phyloP scores from a whole-genome alignment of 73 alveolate genomes.

The Tetrahymena malaccensis region DNA sequence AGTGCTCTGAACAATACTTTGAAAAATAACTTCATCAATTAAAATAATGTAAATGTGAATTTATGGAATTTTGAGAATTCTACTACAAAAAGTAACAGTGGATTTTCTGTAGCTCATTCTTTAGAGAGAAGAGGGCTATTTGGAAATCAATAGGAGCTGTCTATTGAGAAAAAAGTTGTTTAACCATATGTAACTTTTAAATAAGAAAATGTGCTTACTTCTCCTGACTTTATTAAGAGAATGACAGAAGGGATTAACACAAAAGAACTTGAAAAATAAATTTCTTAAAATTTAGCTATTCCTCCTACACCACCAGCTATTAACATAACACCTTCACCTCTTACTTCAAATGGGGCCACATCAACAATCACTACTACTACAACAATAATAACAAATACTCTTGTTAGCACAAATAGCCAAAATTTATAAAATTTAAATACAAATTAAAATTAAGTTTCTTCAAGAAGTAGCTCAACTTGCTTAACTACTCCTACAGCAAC shows the following conservation, averaged over 20 bases:
- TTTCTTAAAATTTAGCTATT: not conserved
- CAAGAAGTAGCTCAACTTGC: not conserved
- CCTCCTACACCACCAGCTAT: not conserved
- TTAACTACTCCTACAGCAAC: not conserved
- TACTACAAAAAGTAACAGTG: not conserved
- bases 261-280: not conserved
- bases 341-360: not conserved
- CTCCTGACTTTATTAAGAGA: not conserved
- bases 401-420: not conserved
- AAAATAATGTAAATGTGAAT: not conserved
- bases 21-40: not conserved
- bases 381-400: not conserved
- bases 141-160: not conserved
- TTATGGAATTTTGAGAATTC: not conserved
- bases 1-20: not conserved
- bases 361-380: not conserved
- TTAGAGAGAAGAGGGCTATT: not conserved
- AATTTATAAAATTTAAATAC: not conserved
- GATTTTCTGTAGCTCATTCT: not conserved
- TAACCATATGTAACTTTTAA: not conserved
- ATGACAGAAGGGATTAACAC: not conserved
- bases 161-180: not conserved
- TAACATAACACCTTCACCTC: not conserved
- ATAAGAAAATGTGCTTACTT: not conserved
- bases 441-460: not conserved